Percentiles rank a stretch among this genome's conserved stretches.
Conservation (phyloP, 1,284 basidiomycete species). For the Heterobasidion parviporum region DNA sequence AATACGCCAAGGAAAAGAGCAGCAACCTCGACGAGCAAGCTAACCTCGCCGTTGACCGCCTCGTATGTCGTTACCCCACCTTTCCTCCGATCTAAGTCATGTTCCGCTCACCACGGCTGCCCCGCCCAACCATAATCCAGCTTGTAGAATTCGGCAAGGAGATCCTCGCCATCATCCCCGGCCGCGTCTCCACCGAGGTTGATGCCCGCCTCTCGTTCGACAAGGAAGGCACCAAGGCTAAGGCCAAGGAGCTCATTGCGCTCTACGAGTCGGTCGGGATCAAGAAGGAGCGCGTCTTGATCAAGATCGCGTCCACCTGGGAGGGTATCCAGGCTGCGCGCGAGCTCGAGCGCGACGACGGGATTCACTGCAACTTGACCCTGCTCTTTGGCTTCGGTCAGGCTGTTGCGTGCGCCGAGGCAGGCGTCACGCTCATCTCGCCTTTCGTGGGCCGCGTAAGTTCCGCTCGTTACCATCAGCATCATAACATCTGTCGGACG, state of each 20-base stretch:
- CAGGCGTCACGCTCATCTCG: slow-evolving; percentile 95
- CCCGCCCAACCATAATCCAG: slow-evolving; percentile 27
- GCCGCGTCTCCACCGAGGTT: slow-evolving; percentile 98
- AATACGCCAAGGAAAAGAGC: slow-evolving; percentile 78
- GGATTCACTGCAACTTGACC: slow-evolving; percentile 98
- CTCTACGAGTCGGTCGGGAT: slow-evolving; percentile 92
- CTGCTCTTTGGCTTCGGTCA: slow-evolving; percentile 97
- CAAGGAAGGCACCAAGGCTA: slow-evolving; percentile 85
- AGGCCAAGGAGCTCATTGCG: slow-evolving; percentile 90
- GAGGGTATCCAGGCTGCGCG: slow-evolving; percentile 99
- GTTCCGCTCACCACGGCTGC: not conserved
- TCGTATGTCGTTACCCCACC: slow-evolving; percentile 42
- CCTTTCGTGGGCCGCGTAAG: slow-evolving; percentile 96
- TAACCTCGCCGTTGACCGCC: slow-evolving; percentile 78
- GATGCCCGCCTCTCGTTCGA: slow-evolving; percentile 97
- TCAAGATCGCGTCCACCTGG: slow-evolving; percentile 99
- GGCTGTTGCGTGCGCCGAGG: slow-evolving; percentile 98
- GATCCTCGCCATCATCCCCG: slow-evolving; percentile 94
- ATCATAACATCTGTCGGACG: too few species aligned
- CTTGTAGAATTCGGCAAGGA: slow-evolving; percentile 96
- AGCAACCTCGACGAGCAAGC: slow-evolving; percentile 65
- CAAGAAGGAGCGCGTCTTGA: slow-evolving; percentile 88
- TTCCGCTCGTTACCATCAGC: slow-evolving; percentile 7
- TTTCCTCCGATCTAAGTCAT: not conserved
- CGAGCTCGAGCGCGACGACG: slow-evolving; percentile 87